phyloP scores from a whole-genome alignment of 345 rosid species.

The Salix caprea region DNA sequence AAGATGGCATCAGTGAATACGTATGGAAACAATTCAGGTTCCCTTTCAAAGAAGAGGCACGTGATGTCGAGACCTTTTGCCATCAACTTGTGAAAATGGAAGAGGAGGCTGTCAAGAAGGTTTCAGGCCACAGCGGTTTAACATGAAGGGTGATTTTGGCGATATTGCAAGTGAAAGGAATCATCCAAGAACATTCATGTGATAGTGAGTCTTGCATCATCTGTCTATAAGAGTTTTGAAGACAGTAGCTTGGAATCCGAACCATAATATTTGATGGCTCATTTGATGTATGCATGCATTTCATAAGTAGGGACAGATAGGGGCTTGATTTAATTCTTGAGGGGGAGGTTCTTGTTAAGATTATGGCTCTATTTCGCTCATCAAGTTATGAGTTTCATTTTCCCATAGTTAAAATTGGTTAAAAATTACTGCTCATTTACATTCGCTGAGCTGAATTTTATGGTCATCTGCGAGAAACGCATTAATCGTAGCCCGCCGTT shows the following conservation, averaged over 20 bases:
- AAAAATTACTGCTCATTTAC: not conserved
- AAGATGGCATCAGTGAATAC: slow-evolving; percentile 10
- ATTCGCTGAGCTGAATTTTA: not conserved
- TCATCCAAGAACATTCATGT: not conserved
- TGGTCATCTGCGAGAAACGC: too few relatives aligned
- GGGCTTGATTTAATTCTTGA: not conserved
- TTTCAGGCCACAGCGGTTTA: slow-evolving; percentile 18
- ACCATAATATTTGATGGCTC: not conserved
- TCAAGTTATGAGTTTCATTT: too few relatives aligned
- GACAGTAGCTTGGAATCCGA: not conserved
- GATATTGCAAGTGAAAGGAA: not conserved
- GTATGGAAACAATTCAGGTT: slow-evolving; percentile 27
- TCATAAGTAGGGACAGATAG: not conserved
- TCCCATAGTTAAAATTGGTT: not conserved
- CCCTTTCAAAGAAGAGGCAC: slow-evolving; percentile 23
- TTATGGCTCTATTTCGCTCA: too few relatives aligned
- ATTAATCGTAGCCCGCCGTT: too few relatives aligned
- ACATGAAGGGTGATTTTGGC: not conserved
- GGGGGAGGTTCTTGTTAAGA: too few relatives aligned
- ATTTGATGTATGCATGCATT: too few relatives aligned
- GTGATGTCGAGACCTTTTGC: slow-evolving; percentile 16
- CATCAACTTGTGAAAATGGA: slow-evolving; percentile 24
- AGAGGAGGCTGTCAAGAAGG: slow-evolving; percentile 22
- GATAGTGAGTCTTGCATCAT: not conserved
- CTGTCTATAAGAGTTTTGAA: not conserved